phyloP scores from a whole-genome alignment of 805 yeast species.

The Cyberlindnera mycetangii region DNA sequence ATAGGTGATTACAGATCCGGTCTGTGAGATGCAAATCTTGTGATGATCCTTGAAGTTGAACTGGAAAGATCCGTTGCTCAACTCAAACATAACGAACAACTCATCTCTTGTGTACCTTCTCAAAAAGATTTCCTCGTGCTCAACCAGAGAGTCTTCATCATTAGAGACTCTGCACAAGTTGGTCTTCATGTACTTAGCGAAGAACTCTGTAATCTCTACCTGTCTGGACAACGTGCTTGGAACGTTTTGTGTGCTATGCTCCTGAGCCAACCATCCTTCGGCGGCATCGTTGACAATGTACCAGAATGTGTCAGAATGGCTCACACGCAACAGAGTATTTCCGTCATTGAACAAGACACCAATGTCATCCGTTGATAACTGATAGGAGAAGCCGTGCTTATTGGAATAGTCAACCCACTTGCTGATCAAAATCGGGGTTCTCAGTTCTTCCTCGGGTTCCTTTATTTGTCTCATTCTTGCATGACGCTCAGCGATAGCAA shows the following conservation, averaged over 20 bases:
- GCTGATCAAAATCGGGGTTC: slow-evolving; percentile 69
- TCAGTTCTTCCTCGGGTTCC: slow-evolving; percentile 14
- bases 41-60: slow-evolving; percentile 95
- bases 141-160: slow-evolving; percentile 42
- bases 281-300: slow-evolving; percentile 49
- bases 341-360: slow-evolving; percentile 90
- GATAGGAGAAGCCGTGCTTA: slow-evolving; percentile 93
- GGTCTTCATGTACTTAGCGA: slow-evolving; percentile 88
- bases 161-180: slow-evolving; percentile 80
- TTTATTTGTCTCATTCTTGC: slow-evolving; percentile 35
- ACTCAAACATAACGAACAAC: slow-evolving; percentile 84
- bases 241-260: slow-evolving; percentile 38
- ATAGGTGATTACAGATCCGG: slow-evolving; percentile 75
- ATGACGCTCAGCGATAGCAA: slow-evolving; percentile 42
- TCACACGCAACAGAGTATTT: slow-evolving; percentile 71
- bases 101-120: slow-evolving; percentile 79
- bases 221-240: slow-evolving; percentile 60
- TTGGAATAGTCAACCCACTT: slow-evolving; percentile 99
- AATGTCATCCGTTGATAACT: slow-evolving; percentile 81
- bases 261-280: slow-evolving; percentile 54
- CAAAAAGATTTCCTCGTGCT: slow-evolving; percentile 68
- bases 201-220: slow-evolving; percentile 82
- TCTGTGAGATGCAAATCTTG: slow-evolving; percentile 75
- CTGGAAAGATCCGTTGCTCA: slow-evolving; percentile 90
- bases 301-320: slow-evolving; percentile 62